Percentiles rank a stretch among this genome's conserved stretches.
Evolutionary conservation across 306 rosid genomes (phyloP).

Genomic region (Castanopsis chinensis): DNA sequence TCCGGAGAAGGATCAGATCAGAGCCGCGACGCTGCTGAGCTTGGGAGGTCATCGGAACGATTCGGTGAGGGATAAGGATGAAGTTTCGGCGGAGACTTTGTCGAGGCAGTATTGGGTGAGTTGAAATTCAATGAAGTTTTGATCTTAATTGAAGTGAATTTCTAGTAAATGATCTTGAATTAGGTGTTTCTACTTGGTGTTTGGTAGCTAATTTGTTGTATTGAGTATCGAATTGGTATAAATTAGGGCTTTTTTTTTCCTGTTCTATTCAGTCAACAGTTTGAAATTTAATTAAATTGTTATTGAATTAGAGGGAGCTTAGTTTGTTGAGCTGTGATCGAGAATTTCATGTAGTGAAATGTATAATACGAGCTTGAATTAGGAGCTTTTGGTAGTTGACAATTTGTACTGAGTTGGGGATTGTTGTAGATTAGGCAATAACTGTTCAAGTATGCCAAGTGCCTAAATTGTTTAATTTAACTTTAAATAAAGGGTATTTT

Average conservation of each 20-base stretch:
- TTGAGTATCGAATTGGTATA: constrained; percentile 5
- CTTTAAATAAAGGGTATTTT: background rate
- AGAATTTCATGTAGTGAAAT: constrained; percentile 15
- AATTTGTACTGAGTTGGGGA: background rate
- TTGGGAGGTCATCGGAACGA: constrained; percentile 64
- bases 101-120: constrained; percentile 96
- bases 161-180: constrained; percentile 12
- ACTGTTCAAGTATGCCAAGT: background rate
- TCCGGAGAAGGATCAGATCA: constrained; percentile 97
- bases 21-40: constrained; percentile 79
- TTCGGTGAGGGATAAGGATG: constrained; percentile 44
- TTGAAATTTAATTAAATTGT: background rate
- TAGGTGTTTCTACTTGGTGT: constrained; percentile 5
- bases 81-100: constrained; percentile 59
- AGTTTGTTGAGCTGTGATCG: background rate
- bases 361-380: background rate
- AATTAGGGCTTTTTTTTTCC: background rate
- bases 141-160: constrained; percentile 5
- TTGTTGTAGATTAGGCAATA: background rate
- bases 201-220: background rate
- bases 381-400: background rate
- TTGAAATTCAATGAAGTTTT: constrained; percentile 6
- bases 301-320: background rate
- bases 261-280: background rate
- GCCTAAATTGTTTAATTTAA: background rate